Percentiles rank a stretch among this genome's conserved stretches.
These are phyloP conservation scores for Flaveria linearis DNA, from an alignment of 129 eudicot species.

Conservation along the genomic window DNA sequence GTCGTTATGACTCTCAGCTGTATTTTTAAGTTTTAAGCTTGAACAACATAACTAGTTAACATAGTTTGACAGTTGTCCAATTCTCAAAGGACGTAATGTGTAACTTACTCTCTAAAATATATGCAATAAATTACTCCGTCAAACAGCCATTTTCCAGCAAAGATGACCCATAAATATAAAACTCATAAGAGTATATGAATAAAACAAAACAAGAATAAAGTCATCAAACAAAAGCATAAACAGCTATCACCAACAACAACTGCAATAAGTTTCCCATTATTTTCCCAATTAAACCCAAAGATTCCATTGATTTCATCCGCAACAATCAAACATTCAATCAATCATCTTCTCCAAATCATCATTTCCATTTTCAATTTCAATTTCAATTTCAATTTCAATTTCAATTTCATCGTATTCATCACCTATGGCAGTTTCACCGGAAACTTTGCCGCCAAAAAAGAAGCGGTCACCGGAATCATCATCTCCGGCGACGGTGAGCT, in stretches of 20 bases:
- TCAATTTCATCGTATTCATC: not conserved
- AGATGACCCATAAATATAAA: conserved; percentile 34
- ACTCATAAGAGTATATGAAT: not conserved
- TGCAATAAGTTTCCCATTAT: conserved; percentile 3
- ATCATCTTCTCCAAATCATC: conserved; percentile 27
- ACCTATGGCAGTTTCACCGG: conserved; percentile 59
- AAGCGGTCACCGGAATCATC: conserved; percentile 46
- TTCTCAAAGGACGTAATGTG: too few relatives aligned
- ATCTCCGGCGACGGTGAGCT: conserved; percentile 14
- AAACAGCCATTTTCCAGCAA: conserved; percentile 41
- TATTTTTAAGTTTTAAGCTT: too few relatives aligned
- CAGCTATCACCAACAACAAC: conserved; percentile 42
- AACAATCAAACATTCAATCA: conserved; percentile 20
- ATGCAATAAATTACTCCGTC: conserved; percentile 37
- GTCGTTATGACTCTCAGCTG: too few relatives aligned
- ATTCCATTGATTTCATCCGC: conserved; percentile 32
- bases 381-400: not conserved
- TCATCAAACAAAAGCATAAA: conserved; percentile 20
- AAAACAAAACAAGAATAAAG: conserved; percentile 9
- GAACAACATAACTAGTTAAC: too few relatives aligned
- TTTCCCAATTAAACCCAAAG: conserved; percentile 20
- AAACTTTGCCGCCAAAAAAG: conserved; percentile 56
- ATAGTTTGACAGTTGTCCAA: too few relatives aligned
- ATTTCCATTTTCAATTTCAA: not conserved
- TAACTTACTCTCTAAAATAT: not conserved